phyloP scores from a whole-genome alignment of 2,329 filamentous ascomycete genomes.

The Aspergillus phoenicis region DNA sequence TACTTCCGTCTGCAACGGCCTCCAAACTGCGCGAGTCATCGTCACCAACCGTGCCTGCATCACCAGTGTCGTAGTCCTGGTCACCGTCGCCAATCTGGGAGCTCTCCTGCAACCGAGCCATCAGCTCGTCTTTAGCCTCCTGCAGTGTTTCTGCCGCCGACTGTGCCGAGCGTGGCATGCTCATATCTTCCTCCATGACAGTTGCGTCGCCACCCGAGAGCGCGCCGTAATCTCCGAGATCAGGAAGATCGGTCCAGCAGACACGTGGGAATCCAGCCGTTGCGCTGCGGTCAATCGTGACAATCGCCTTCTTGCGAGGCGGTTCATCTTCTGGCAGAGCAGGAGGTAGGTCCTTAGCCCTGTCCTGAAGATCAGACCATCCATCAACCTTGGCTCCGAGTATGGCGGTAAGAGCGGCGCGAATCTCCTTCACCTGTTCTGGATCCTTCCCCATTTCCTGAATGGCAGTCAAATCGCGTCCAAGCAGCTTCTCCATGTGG shows the following conservation, averaged over 20 bases:
- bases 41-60: constrained; percentile 46
- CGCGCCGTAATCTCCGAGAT: constrained; percentile 45
- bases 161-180: constrained; percentile 50
- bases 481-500: constrained; percentile 51
- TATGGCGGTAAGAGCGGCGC: constrained; percentile 47
- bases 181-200: constrained; percentile 49
- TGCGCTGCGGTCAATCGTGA: constrained; percentile 45
- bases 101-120: constrained; percentile 52
- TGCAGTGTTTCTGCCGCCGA: constrained; percentile 54
- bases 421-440: constrained; percentile 49
- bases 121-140: constrained; percentile 54
- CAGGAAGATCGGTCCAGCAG: constrained; percentile 49
- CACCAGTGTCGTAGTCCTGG: constrained; percentile 44
- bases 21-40: constrained; percentile 47
- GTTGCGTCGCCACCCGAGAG: constrained; percentile 41
- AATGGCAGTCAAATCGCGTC: constrained; percentile 46
- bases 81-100: constrained; percentile 46
- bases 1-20: constrained; percentile 47
- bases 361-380: constrained; percentile 46
- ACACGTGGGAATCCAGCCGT: constrained; percentile 44
- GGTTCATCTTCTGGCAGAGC: constrained; percentile 39
- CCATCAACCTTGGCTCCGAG: constrained; percentile 49
- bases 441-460: constrained; percentile 51
- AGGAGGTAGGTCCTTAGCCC: constrained; percentile 40
- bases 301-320: constrained; percentile 44